phyloP scores from a whole-genome alignment of 257 asterid genomes.

The Nicotiana obtusifolia region DNA sequence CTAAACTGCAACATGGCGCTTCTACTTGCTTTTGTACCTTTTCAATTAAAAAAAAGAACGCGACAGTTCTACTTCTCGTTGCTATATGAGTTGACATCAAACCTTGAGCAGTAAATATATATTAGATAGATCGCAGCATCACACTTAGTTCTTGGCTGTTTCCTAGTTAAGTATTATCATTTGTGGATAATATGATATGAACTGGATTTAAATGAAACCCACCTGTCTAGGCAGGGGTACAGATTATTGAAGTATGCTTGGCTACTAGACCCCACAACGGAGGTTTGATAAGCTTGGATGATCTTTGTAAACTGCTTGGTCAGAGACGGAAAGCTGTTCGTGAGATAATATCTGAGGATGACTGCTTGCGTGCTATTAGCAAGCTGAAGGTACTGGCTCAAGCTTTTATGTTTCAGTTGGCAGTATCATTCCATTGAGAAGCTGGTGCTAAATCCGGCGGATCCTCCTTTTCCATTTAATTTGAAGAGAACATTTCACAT shows the following conservation, averaged over 20 bases:
- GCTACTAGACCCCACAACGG: conserved; percentile 86
- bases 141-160: not conserved
- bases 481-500: not conserved
- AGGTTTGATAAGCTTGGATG: conserved; percentile 91
- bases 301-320: conserved; percentile 69
- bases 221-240: conserved; percentile 82
- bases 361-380: conserved; percentile 95
- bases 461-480: not conserved
- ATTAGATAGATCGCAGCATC: not conserved
- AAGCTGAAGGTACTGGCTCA: conserved; percentile 69
- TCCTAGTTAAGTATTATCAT: not conserved
- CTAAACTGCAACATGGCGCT: not conserved
- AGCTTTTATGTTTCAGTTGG: not conserved
- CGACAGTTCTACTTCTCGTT: not conserved
- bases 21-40: not conserved
- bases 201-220: conserved; percentile 3
- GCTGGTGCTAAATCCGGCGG: not conserved
- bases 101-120: not conserved
- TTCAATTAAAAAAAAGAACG: not conserved
- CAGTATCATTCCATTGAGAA: no score
- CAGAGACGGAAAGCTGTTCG: conserved; percentile 82
- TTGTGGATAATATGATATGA: not conserved
- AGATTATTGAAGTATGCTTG: conserved; percentile 86
- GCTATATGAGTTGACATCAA: not conserved
- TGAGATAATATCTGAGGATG: conserved; percentile 88